phyloP scores from a whole-genome alignment of 2,329 filamentous ascomycete species.

The Cordyceps javanica region DNA sequence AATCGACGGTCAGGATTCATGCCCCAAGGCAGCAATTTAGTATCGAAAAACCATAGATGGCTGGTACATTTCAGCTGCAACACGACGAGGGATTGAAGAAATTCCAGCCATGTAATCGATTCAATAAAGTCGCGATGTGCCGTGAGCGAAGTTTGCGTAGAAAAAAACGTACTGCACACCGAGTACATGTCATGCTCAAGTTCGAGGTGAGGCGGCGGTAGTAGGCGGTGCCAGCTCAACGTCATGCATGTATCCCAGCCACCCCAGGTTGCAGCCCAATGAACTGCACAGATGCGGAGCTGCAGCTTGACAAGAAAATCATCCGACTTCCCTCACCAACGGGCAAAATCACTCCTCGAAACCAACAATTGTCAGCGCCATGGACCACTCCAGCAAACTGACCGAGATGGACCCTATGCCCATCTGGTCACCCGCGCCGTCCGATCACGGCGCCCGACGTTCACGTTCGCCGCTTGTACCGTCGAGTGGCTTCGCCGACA shows the following conservation, averaged over 20 bases:
- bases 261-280: neutral
- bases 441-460: slow-evolving; percentile 1
- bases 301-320: neutral
- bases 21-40: slow-evolving; percentile 55
- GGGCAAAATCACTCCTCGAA: neutral
- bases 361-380: neutral
- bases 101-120: neutral
- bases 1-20: slow-evolving; percentile 47
- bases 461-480: neutral
- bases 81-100: neutral
- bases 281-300: neutral
- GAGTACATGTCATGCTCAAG: neutral
- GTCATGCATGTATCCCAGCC: slow-evolving; percentile 9
- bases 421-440: neutral
- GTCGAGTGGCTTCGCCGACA: neutral
- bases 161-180: neutral
- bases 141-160: too few relatives aligned
- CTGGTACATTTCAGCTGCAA: neutral
- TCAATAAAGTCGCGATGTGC: too few relatives aligned
- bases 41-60: slow-evolving; percentile 29
- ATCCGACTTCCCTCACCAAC: neutral
- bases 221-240: neutral
- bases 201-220: neutral
- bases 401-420: slow-evolving; percentile 6
- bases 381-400: neutral